phyloP scores from a whole-genome alignment of 1,284 basidiomycete species.

The Marasmius sp. region DNA sequence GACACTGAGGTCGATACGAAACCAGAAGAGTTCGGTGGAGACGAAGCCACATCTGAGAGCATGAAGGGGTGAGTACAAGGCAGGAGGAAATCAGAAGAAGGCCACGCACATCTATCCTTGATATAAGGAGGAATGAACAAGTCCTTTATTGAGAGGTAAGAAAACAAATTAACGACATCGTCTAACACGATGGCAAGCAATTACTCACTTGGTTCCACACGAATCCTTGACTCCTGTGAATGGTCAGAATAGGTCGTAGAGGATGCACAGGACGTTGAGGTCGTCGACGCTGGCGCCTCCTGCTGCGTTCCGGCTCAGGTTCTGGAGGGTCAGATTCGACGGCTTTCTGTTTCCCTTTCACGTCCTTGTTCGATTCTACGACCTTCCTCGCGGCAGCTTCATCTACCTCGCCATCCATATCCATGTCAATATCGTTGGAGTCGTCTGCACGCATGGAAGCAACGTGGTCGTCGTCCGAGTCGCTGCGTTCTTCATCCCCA shows the following conservation, averaged over 20 bases:
- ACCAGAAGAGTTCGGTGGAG: conserved; percentile 65
- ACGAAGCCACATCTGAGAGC: conserved; percentile 70
- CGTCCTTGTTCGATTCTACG: conserved; percentile 50
- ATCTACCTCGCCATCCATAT: conserved; percentile 58
- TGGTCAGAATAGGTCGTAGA: conserved; percentile 77
- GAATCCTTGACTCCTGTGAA: conserved; percentile 82
- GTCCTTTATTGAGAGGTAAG: conserved; percentile 45
- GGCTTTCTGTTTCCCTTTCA: conserved; percentile 79
- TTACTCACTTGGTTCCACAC: conserved; percentile 79
- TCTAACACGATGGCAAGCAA: neutral
- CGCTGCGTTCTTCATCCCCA: conserved; percentile 30
- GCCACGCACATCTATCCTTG: conserved; percentile 78
- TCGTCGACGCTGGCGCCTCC: conserved; percentile 56
- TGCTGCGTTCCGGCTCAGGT: conserved; percentile 36
- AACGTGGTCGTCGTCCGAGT: conserved; percentile 34
- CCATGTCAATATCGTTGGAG: conserved; percentile 51
- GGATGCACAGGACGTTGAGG: conserved; percentile 56
- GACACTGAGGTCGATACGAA: conserved; percentile 69
- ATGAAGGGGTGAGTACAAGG: conserved; percentile 7
- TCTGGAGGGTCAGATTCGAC: conserved; percentile 54
- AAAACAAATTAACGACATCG: conserved; percentile 7
- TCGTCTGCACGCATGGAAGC: conserved; percentile 29
- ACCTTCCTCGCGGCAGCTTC: conserved; percentile 36
- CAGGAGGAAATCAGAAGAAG: conserved; percentile 16
- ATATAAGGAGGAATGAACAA: conserved; percentile 83